A percentile compares a stretch with the other conserved stretches of the same genome.
Evolutionary conservation across 257 asterid genomes (phyloP).

Genomic region (Solanum sejunctum): DNA sequence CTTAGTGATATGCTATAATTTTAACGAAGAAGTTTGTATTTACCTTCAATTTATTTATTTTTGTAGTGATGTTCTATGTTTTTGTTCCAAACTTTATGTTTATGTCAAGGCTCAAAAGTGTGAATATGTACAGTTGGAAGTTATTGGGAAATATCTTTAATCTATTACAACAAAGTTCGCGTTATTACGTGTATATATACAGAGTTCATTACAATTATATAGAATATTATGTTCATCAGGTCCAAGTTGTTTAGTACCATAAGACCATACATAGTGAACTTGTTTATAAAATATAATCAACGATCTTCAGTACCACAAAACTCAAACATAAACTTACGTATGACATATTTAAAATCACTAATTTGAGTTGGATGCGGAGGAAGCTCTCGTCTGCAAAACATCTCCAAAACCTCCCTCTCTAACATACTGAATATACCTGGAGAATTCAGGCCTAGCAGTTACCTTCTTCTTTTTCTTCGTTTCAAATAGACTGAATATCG

Average conservation of each 20-base stretch:
- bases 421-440: conserved; percentile 3
- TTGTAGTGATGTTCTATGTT: too few species aligned
- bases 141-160: background rate
- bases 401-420: conserved; percentile 3
- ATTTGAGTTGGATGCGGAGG: conserved; percentile 1
- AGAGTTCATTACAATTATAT: background rate
- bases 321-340: background rate
- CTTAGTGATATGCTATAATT: too few species aligned
- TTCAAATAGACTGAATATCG: conserved; percentile 1
- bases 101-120: background rate
- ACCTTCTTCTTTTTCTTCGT: background rate
- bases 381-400: background rate
- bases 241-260: background rate
- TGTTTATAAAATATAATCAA: background rate
- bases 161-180: background rate
- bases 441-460: conserved; percentile 10
- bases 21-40: too few species aligned
- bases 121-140: background rate
- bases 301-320: background rate
- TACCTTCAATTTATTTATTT: too few species aligned
- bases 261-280: background rate
- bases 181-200: background rate
- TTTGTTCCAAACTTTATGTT: too few species aligned
- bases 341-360: background rate
- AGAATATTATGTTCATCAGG: background rate